phyloP scores from a whole-genome alignment of 306 rosid genomes.

The Dicorynia guianensis region DNA sequence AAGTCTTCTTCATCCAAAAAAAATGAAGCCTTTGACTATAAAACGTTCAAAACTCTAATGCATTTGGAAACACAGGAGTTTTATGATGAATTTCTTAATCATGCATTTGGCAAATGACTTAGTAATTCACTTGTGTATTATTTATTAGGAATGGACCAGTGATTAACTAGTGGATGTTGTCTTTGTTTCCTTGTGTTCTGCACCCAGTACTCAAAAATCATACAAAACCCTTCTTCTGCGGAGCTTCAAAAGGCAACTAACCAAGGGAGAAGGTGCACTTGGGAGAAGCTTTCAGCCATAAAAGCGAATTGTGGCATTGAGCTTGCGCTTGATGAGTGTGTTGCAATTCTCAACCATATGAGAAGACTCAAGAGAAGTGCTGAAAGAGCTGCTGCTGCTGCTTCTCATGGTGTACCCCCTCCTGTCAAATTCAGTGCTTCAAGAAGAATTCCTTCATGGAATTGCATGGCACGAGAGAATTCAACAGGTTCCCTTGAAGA shows the following conservation, averaged over 20 bases:
- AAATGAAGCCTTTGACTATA: background rate
- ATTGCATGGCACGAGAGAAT: conserved; percentile 90
- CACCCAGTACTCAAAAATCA: conserved; percentile 83
- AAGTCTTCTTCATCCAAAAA: background rate
- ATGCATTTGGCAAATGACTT: conserved; percentile 8
- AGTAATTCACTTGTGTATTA: conserved; percentile 2
- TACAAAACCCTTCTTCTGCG: conserved; percentile 84
- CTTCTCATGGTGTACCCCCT: conserved; percentile 63
- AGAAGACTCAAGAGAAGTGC: conserved; percentile 80
- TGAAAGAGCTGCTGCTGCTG: conserved; percentile 69
- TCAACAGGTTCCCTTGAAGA: conserved; percentile 91
- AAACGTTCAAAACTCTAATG: background rate
- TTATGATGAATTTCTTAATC: background rate
- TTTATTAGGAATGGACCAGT: conserved; percentile 1
- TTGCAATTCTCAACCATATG: conserved; percentile 89
- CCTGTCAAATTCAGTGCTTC: conserved; percentile 69
- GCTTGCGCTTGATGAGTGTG: conserved; percentile 90
- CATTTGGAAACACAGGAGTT: conserved; percentile 4
- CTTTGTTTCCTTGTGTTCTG: conserved; percentile 15
- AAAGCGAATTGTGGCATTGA: conserved; percentile 96
- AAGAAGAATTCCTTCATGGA: conserved; percentile 97
- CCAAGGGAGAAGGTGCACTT: conserved; percentile 96
- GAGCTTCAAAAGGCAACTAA: conserved; percentile 98
- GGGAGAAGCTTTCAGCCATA: conserved; percentile 98
- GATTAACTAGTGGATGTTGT: conserved; percentile 39